phyloP scores from a whole-genome alignment of 2,329 filamentous ascomycete genomes.

The Fusarium sp. region DNA sequence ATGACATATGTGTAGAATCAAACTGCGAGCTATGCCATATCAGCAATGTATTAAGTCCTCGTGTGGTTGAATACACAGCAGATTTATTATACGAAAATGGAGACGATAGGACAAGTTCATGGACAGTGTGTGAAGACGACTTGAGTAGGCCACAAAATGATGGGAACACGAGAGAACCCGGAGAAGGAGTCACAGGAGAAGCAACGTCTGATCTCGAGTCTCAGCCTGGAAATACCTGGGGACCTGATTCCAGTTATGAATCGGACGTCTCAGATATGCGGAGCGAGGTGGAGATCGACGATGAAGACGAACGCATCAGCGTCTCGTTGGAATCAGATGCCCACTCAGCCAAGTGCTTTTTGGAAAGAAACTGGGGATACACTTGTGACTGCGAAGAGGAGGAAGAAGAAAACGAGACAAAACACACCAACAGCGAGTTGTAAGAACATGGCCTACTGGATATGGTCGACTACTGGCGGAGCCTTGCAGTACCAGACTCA shows the following conservation, averaged over 20 bases:
- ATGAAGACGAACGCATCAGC: not conserved
- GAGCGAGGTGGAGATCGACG: not conserved
- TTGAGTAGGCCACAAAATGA: not conserved
- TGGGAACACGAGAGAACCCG: not conserved
- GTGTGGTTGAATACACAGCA: not conserved
- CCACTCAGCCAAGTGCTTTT: not conserved
- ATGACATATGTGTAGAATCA: not conserved
- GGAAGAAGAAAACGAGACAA: not conserved
- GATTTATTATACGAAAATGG: not conserved
- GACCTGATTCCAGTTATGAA: not conserved
- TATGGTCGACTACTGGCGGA: not conserved
- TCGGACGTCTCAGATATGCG: not conserved
- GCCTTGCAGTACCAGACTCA: not conserved
- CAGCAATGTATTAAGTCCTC: not conserved
- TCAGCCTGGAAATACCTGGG: not conserved
- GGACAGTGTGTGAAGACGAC: not conserved
- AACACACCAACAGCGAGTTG: not conserved
- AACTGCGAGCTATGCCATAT: not conserved
- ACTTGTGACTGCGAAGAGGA: not conserved
- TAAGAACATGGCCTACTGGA: not conserved
- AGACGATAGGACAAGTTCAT: not conserved
- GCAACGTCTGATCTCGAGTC: not conserved
- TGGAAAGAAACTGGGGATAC: not conserved
- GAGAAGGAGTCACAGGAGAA: not conserved
- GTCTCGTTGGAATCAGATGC: not conserved